These are phyloP conservation scores for Epichloe brachyelytri DNA, from an alignment of 2,329 filamentous ascomycete species.

Conservation along the genomic window DNA sequence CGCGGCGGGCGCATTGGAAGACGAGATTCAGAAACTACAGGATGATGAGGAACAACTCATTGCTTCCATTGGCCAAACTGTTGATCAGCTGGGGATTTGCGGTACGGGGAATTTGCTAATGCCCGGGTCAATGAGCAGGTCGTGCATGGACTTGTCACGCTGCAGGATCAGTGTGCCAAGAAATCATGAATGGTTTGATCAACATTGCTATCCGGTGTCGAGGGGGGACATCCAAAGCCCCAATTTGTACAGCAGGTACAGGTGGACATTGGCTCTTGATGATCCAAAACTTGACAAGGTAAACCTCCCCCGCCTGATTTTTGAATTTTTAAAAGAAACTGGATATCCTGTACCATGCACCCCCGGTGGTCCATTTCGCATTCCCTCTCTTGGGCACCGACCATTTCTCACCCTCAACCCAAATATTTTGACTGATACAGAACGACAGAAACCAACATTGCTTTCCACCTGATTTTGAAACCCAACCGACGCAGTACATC, in stretches of 20 bases:
- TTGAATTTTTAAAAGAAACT: background rate
- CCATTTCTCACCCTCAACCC: background rate
- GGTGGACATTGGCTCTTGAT: background rate
- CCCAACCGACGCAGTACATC: background rate
- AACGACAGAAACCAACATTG: background rate
- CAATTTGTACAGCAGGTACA: no score
- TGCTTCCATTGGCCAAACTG: conserved; percentile 47
- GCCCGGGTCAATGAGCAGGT: conserved; percentile 51
- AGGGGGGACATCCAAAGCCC: no score
- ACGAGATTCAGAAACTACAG: conserved; percentile 53
- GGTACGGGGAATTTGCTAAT: conserved; percentile 64
- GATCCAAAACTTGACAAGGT: background rate
- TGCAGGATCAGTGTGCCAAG: conserved; percentile 46
- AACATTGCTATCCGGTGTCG: background rate
- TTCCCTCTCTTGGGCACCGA: background rate
- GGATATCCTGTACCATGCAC: background rate
- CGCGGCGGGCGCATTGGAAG: conserved; percentile 52
- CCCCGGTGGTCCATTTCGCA: background rate
- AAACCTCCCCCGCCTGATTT: background rate
- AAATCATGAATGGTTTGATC: conserved; percentile 18
- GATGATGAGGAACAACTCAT: conserved; percentile 49
- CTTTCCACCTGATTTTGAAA: background rate
- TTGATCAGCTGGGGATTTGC: conserved; percentile 66
- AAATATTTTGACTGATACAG: background rate
- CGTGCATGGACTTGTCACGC: conserved; percentile 44